Evolutionary conservation across 1,139 yeast genomes (phyloP), one percentile per base, ranked within the genome.

Genomic region (Kluyveromyces marxianus): DNA sequence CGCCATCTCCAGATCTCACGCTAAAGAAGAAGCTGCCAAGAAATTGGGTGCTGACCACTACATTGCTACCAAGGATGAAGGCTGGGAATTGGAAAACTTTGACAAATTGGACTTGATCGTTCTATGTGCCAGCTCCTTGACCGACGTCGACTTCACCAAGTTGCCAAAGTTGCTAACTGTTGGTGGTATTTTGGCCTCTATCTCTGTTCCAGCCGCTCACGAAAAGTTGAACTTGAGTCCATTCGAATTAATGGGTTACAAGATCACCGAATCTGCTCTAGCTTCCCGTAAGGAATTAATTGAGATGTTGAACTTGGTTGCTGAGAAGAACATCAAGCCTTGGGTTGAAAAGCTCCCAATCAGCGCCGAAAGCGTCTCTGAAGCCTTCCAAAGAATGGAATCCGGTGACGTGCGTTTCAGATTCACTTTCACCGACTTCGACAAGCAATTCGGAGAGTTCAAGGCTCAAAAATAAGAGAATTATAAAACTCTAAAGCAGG

Each of bases 351-450:
- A 72, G 25, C 60, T 79, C 37, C 78, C 79, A 39, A 67, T 79
- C 50, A 66, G 71, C 44, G 79, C 71, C 57, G 74, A 66, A 44
- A 72, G 72, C 52, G 74, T 75, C 43, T 66, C 69, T 40, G 68
- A 71, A 54, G 83, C 77, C 4, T 70, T 77, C 54, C 69, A 70
- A 42, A 72, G 75, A 58, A 68, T 75, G 54, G 71, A 70, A 43
- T 55, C 64, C 25, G 79, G 80, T 57, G 81, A 79, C 51, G 82
- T 77, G 46, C 72, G 74, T 52, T 82, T 79, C 62, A 76, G 88
- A 69, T 75, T 79, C 57, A 81, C 80, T 8, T 68, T 81, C 56
- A 74, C 76, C 45, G 80, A 54, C 35, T 57, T 34, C 35, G 54
- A 53, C 35, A 54, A 54, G 40, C 52, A 50, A 41, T 54, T 54